These are phyloP conservation scores for Calonectria pauciramosa DNA, from an alignment of 2,329 filamentous ascomycete genomes.

Conservation along the genomic window DNA sequence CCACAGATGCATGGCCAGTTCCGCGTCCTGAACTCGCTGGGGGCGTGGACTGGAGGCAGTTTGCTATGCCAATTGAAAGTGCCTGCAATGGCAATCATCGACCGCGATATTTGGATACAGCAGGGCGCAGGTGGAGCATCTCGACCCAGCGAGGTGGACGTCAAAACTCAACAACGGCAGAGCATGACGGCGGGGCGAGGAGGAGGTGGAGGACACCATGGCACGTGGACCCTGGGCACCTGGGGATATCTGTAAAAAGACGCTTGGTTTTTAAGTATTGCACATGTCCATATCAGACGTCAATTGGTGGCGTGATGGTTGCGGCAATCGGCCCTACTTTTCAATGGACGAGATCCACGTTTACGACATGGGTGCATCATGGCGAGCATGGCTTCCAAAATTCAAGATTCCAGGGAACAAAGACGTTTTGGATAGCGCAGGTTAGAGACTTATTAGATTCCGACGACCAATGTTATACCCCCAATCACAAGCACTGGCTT, in stretches of 20 bases:
- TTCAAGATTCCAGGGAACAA: slow-evolving; percentile 3
- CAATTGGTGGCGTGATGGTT: slow-evolving; percentile 26
- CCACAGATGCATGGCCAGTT: slow-evolving; percentile 69
- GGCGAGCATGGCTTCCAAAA: background rate
- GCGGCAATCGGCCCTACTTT: slow-evolving; percentile 21
- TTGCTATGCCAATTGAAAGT: slow-evolving; percentile 77
- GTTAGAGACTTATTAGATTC: slow-evolving; percentile 20
- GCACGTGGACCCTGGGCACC: slow-evolving; percentile 73
- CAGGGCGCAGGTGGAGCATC: slow-evolving; percentile 75
- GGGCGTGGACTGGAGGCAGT: slow-evolving; percentile 82
- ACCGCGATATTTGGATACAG: slow-evolving; percentile 78
- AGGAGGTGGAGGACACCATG: slow-evolving; percentile 54
- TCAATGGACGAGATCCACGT: slow-evolving; percentile 13
- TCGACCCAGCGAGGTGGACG: slow-evolving; percentile 70
- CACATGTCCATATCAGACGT: background rate
- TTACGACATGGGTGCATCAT: slow-evolving; percentile 23
- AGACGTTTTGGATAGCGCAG: background rate
- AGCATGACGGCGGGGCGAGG: slow-evolving; percentile 70
- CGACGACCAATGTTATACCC: slow-evolving; percentile 34
- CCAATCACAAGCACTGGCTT: slow-evolving; percentile 3
- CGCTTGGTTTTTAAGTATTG: slow-evolving; percentile 3
- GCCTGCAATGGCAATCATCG: slow-evolving; percentile 77
- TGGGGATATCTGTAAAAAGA: slow-evolving; percentile 66
- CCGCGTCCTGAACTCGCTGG: slow-evolving; percentile 77
- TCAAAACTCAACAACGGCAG: slow-evolving; percentile 71